These are phyloP conservation scores for Ganoderma lucidum DNA, from an alignment of 1,284 basidiomycete species.

Conservation along the genomic window DNA sequence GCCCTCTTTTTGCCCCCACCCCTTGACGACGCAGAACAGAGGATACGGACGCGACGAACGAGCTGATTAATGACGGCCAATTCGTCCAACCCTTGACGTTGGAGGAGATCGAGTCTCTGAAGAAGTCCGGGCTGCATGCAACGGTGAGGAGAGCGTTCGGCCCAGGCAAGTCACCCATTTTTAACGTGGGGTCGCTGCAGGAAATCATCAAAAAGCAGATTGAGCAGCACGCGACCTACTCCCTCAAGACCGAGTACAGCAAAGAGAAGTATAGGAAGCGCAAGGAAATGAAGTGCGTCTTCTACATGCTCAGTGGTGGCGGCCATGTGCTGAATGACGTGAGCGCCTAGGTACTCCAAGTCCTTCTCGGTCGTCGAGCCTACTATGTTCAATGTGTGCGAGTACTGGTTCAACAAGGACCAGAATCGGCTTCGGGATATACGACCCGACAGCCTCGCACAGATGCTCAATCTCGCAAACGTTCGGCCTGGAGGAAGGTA, in stretches of 20 bases:
- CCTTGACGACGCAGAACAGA: conserved; percentile 54
- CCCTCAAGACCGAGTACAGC: conserved; percentile 94
- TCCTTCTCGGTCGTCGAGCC: conserved; percentile 91
- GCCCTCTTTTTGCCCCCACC: conserved; percentile 4
- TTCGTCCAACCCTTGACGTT: conserved; percentile 81
- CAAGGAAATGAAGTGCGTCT: conserved; percentile 90
- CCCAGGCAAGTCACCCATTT: conserved; percentile 12
- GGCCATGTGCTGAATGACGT: conserved; percentile 10
- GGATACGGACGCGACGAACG: conserved; percentile 91
- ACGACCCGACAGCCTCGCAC: conserved; percentile 88
- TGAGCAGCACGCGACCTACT: conserved; percentile 88
- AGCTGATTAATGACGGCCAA: conserved; percentile 85
- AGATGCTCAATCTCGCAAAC: conserved; percentile 87
- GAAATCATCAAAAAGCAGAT: conserved; percentile 95
- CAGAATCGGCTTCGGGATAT: conserved; percentile 85
- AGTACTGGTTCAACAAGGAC: conserved; percentile 89
- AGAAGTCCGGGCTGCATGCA: conserved; percentile 78
- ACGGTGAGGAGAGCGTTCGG: conserved; percentile 56
- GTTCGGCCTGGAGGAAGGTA: conserved; percentile 89
- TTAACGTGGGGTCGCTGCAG: conserved; percentile 47
- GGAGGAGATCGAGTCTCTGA: conserved; percentile 84
- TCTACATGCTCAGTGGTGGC: not conserved
- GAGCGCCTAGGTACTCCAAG: conserved; percentile 77
- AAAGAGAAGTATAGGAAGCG: conserved; percentile 97
- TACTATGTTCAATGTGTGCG: conserved; percentile 87